Conservation (phyloP, 2,329 filamentous ascomycete species). For the Apiospora kogelbergensis region DNA sequence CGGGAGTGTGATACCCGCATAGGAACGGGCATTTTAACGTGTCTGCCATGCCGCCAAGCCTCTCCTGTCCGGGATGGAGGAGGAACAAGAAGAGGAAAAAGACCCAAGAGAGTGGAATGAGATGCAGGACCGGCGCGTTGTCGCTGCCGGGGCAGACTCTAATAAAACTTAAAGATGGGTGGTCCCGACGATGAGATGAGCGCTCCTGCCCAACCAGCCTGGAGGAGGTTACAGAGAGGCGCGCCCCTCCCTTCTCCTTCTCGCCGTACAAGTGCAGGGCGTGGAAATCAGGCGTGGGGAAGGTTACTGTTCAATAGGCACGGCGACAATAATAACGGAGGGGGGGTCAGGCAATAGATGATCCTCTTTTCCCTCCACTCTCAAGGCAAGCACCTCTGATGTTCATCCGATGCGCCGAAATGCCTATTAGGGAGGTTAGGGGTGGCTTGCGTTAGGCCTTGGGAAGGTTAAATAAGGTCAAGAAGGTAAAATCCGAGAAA, state of each 20-base stretch:
- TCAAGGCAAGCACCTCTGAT: neutral
- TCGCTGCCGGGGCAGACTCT: neutral
- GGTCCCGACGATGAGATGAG: neutral
- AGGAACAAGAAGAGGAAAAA: neutral
- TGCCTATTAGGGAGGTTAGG: neutral
- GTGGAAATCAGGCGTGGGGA: neutral
- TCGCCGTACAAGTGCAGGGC: neutral
- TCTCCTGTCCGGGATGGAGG: neutral
- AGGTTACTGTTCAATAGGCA: neutral
- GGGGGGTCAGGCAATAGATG: neutral
- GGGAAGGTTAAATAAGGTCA: neutral
- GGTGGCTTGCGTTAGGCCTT: neutral
- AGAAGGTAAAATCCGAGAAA: neutral
- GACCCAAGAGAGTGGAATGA: neutral
- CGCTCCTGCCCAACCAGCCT: neutral
- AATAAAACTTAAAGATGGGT: neutral
- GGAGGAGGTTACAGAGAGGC: neutral
- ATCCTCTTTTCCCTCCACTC: neutral
- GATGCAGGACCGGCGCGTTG: neutral
- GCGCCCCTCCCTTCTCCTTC: neutral
- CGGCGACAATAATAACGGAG: neutral
- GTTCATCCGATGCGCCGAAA: neutral
- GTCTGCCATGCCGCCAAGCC: neutral
- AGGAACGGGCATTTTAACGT: conserved; percentile 34
- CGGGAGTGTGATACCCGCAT: conserved; percentile 34